Base-by-base conservation (phyloP, 192 early-diverging fungal species). In the Umbelopsis isabellina region DNA sequence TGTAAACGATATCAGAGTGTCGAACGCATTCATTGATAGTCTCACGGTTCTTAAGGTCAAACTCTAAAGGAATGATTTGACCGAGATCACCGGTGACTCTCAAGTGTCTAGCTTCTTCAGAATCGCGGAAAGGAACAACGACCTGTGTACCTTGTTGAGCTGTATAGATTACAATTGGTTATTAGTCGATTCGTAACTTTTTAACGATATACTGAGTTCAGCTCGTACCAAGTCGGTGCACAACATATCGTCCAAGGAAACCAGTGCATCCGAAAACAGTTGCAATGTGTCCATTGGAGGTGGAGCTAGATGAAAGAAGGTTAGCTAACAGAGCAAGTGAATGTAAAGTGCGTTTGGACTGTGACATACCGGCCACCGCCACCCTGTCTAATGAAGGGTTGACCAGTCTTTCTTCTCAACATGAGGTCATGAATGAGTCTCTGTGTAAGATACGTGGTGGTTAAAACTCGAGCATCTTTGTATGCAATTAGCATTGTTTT, bases 261-360 rank as follows among this genome's bases (percentile, higher is more conserved):
- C 97, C 97, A 55, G 93, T 97, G 82, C 90, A 92, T 16, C 97
- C 97, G 80, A 97, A 96, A 21, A 97, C 96, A 15, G 97, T 99
- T 30, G 92, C 93, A 22, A 88, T 88, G 75, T 95, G 93, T 23
- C 97, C 97, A 71, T 86, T 91, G 68, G 87, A 86, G 46, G 93
- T 90, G 66, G 91, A 91, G 52, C 92, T 91, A 71, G 22, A 6
- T 21, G n/a, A 3, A 6, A 41, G 15, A 35, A 67, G n/a, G 30
- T 55, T 25, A 30, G 25, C 45, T 15, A 73, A 48, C 22, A 16
- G 16, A 10, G 68, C 27, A 58, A 33, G 22, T 6, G 49, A 3
- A 65, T 33, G n/a, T 65, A 35, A 37, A 64, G 2, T 12, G 15
- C 52, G 44, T 41, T 11, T 33, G 12, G 27, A 30, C 23, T 23